phyloP scores from a whole-genome alignment of 495 filamentous ascomycete genomes.

The Melanomma pulvis-pyrius region DNA sequence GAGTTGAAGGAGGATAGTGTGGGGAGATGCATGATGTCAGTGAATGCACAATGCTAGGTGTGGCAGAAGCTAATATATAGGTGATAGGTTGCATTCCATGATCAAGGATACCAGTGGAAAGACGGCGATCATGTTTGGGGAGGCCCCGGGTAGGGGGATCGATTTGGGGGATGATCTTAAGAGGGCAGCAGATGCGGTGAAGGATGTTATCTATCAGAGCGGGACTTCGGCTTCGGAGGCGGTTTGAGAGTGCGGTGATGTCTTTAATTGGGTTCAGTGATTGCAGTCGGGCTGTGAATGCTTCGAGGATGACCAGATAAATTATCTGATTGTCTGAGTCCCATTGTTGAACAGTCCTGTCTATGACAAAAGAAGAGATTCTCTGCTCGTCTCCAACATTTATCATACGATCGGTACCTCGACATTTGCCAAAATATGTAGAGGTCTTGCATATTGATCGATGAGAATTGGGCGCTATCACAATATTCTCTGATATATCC shows the following conservation, averaged over 20 bases:
- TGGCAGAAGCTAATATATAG: neutral
- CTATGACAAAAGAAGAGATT: too few relatives aligned
- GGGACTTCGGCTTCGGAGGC: neutral
- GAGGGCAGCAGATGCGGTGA: neutral
- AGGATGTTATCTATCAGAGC: neutral
- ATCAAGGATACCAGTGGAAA: neutral
- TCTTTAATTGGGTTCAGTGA: neutral
- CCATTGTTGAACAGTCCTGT: too few relatives aligned
- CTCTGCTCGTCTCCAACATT: too few relatives aligned
- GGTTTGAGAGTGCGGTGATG: too few relatives aligned
- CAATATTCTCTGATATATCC: too few relatives aligned
- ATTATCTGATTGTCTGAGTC: too few relatives aligned
- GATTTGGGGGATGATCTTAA: slow-evolving; percentile 9
- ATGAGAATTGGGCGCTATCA: neutral
- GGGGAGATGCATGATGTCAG: slow-evolving; percentile 17
- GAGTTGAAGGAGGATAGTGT: slow-evolving; percentile 13
- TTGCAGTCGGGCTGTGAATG: too few relatives aligned
- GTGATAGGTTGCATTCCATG: neutral
- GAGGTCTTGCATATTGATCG: too few relatives aligned
- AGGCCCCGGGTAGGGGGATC: neutral
- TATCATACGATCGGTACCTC: too few relatives aligned
- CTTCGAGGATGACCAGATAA: too few relatives aligned
- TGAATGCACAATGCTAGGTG: neutral
- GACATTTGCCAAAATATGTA: too few relatives aligned
- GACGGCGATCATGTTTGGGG: slow-evolving; percentile 12